phyloP scores from a whole-genome alignment of 2,329 filamentous ascomycete genomes.

The Pyricularia sp. region DNA sequence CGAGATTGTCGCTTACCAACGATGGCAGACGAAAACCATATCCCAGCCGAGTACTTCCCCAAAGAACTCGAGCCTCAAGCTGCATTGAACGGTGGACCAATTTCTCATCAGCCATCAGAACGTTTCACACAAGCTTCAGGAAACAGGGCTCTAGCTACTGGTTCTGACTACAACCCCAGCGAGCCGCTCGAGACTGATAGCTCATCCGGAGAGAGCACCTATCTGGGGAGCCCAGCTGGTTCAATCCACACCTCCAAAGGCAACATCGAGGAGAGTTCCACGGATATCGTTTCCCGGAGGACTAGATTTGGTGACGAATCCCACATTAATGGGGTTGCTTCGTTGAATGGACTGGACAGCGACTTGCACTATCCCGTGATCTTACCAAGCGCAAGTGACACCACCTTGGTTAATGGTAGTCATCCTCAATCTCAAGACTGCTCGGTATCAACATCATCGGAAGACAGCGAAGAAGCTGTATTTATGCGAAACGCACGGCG shows the following conservation, averaged over 20 bases:
- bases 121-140: not conserved
- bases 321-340: too few species aligned
- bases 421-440: not conserved
- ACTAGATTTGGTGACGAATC: not conserved
- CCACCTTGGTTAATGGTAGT: not conserved
- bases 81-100: not conserved
- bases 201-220: not conserved
- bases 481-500: not conserved
- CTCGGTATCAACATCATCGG: not conserved
- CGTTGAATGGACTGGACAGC: not conserved
- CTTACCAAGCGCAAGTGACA: not conserved
- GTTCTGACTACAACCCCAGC: not conserved
- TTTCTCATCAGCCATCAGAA: not conserved
- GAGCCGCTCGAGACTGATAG: not conserved
- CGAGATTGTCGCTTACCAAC: not conserved
- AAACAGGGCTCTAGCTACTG: not conserved
- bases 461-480: not conserved
- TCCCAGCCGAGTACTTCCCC: not conserved
- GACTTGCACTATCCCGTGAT: not conserved
- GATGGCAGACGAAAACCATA: not conserved
- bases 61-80: not conserved
- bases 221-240: not conserved
- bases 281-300: not conserved
- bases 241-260: not conserved
- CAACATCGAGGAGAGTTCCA: not conserved